Percentiles rank a stretch among this genome's conserved stretches.
These are phyloP conservation scores for Pythium vanterpoolii DNA, from an alignment of 352 stramenopile genomes.

Conservation along the genomic window DNA sequence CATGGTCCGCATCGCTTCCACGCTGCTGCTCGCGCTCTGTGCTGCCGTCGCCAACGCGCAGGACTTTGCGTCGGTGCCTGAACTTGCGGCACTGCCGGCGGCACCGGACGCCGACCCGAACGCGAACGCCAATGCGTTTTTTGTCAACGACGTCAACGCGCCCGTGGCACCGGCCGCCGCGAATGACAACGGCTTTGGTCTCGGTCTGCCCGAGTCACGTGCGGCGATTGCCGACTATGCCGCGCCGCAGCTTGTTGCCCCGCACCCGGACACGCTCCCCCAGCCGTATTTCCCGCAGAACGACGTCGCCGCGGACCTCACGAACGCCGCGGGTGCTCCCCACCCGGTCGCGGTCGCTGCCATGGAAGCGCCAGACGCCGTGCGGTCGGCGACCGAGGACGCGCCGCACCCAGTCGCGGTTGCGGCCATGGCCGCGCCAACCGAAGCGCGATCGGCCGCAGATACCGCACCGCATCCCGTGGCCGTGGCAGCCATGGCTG, in stretches of 20 bases:
- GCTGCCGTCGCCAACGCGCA: slow-evolving; percentile 1
- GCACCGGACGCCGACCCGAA: not conserved
- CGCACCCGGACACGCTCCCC: slow-evolving; percentile 13
- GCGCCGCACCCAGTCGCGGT: not conserved
- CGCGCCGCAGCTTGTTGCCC: slow-evolving; percentile 18
- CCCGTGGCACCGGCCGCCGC: not conserved
- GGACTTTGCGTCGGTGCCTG: slow-evolving; percentile 4
- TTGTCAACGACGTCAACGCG: slow-evolving; percentile 22
- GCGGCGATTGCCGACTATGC: slow-evolving; percentile 8
- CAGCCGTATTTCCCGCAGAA: slow-evolving; percentile 20
- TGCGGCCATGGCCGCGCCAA: not conserved
- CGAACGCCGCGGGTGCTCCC: not conserved
- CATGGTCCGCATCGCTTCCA: slow-evolving; percentile 13
- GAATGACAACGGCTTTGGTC: slow-evolving; percentile 16
- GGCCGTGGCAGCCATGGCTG: not conserved
- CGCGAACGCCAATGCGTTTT: slow-evolving; percentile 1
- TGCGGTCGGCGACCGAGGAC: not conserved
- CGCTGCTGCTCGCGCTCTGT: slow-evolving; percentile 13
- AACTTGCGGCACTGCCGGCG: not conserved
- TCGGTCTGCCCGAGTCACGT: slow-evolving; percentile 8
- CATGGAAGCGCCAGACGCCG: not conserved
- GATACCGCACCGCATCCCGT: not conserved
- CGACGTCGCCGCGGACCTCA: not conserved
- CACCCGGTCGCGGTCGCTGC: not conserved
- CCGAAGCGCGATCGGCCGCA: no score